Percentiles rank a stretch among this genome's conserved stretches.
phyloP scores from a whole-genome alignment of 495 filamentous ascomycete species.

The Trypethelium eluteriae region DNA sequence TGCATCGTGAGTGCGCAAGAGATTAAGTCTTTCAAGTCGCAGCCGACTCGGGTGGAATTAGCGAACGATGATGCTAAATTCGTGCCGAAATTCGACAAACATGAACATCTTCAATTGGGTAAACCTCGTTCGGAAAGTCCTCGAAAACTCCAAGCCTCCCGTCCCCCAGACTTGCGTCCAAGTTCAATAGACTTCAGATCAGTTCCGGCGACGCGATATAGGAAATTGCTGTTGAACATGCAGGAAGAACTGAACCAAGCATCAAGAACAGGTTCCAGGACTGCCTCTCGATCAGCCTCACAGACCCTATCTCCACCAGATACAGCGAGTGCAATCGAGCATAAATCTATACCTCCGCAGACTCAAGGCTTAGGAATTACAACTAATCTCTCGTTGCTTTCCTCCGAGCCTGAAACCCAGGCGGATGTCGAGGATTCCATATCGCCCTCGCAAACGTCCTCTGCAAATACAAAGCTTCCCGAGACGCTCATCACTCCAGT shows the following conservation, averaged over 20 bases:
- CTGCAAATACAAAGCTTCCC: background rate
- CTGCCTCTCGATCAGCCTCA: background rate
- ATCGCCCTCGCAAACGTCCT: background rate
- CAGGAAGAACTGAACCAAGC: slow-evolving; percentile 2
- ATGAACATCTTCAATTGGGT: slow-evolving; percentile 5
- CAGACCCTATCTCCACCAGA: background rate
- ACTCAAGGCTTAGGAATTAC: background rate
- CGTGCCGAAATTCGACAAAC: slow-evolving; percentile 1
- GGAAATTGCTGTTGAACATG: slow-evolving; percentile 5
- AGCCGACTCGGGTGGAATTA: too few species aligned
- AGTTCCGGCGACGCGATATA: background rate
- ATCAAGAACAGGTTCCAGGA: background rate
- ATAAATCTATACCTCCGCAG: background rate
- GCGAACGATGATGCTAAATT: background rate
- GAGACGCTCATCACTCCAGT: background rate
- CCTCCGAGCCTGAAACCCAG: background rate
- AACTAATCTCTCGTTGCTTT: background rate
- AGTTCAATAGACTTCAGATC: background rate
- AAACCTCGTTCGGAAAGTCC: background rate
- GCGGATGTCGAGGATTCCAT: background rate
- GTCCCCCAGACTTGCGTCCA: background rate
- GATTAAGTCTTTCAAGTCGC: background rate
- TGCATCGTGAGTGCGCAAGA: slow-evolving; percentile 26
- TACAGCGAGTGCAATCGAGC: background rate
- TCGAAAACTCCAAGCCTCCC: background rate